Conservation (phyloP, 352 stramenopile genomes). For the Phytopythium montanum region DNA sequence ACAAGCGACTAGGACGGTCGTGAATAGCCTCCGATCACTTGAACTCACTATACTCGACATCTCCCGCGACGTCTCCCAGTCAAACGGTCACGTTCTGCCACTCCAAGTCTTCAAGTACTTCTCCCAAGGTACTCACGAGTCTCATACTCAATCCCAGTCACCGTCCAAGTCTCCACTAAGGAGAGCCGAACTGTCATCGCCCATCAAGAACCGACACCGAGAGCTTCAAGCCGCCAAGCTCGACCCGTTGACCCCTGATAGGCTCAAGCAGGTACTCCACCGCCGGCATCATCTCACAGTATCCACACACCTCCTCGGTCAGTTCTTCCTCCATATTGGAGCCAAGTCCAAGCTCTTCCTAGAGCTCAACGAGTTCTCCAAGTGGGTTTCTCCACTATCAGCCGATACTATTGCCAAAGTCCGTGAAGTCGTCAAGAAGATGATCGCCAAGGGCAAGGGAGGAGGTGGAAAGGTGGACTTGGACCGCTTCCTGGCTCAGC, state of each 20-base stretch:
- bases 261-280: conserved; percentile 34
- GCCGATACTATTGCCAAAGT: conserved; percentile 29
- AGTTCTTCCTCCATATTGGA: conserved; percentile 55
- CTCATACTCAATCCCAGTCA: not conserved
- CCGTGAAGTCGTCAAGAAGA: conserved; percentile 27
- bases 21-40: conserved; percentile 27
- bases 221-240: conserved; percentile 14
- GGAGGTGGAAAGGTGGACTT: conserved; percentile 43
- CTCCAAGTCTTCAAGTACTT: conserved; percentile 24
- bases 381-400: conserved; percentile 36
- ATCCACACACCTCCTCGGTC: conserved; percentile 37
- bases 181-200: conserved; percentile 6
- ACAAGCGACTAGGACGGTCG: not conserved
- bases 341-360: conserved; percentile 38
- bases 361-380: conserved; percentile 34
- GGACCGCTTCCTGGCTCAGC: conserved; percentile 39
- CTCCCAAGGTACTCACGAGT: conserved; percentile 7
- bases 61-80: conserved; percentile 13
- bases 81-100: conserved; percentile 20
- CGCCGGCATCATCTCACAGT: conserved; percentile 24
- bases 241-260: conserved; percentile 31
- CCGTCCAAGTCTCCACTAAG: not conserved
- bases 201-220: conserved; percentile 13
- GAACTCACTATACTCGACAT: conserved; percentile 37
- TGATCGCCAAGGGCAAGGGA: conserved; percentile 41